Evolutionary conservation across 306 rosid genomes (phyloP), one percentile per base, ranked within the genome.

Genomic region (Cicer bijugum): DNA sequence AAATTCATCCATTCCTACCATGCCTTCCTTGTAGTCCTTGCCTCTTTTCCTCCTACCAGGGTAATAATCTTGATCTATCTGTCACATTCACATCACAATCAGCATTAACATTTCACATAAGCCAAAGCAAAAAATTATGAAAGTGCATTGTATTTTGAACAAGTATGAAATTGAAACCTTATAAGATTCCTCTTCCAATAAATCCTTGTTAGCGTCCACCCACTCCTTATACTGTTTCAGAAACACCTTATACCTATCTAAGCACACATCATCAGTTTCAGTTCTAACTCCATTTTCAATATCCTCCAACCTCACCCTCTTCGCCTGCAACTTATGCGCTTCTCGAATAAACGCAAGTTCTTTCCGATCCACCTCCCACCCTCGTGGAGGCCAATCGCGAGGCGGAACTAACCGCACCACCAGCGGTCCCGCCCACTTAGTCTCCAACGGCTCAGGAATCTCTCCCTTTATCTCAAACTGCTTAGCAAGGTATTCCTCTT

Each of bases 21-120:
- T 94, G 82, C 91, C 96, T 23, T 89, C 96, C 84, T 89, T 87
- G 85, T 93, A 93, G 79, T 89, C 98, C 84, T 93, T 89, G 77
- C 98, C 98, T 78, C 98, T 88, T 84, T 91, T 93, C 90, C 98
- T 89, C 82, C 98, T 86, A 35, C 98, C 97, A 45, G 93, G 90
- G 85, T 88, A 84, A 82, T 87, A 91, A 88, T 93, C 98, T 84
- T 89, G 98, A 81, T 93, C 98, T 73, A 85, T 70, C 97, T 93
- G 85, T 61, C 63, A 76, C 44, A 83, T 40, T 55, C 75, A 83
- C 48, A 73, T 42, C 56, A 75, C 52, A 71, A 45, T 84, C 48
- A 84, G 76, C 66, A 57, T 84, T 55, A 84, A 67, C 60, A 65
- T 51, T 17, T 59, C 16, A 42, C 15, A 66, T 63, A 38, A 69